Percentiles rank a stretch among this genome's conserved stretches.
Conservation (phyloP, 495 filamentous ascomycete genomes). For the Talaromyces wortmannii region DNA sequence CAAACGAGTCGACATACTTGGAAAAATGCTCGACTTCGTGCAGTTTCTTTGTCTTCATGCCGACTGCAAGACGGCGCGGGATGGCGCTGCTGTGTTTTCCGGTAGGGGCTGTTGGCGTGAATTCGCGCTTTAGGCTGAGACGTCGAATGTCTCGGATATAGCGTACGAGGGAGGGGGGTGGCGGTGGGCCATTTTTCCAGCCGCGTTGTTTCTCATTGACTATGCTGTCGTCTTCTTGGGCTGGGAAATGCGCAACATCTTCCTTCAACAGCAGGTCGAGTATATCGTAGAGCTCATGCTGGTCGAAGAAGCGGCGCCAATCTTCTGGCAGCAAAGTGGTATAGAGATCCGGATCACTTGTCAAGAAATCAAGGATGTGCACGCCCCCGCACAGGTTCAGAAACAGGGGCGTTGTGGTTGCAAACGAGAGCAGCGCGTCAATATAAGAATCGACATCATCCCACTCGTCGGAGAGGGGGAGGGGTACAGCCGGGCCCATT, state of each 20-base stretch:
- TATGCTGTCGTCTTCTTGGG: not conserved
- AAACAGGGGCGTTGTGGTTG: conserved; percentile 68
- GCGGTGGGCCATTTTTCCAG: conserved; percentile 48
- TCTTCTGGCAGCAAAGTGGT: conserved; percentile 62
- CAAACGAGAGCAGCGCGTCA: conserved; percentile 68
- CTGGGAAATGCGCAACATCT: conserved; percentile 41
- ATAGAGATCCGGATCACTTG: conserved; percentile 75
- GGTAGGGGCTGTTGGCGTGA: conserved; percentile 26
- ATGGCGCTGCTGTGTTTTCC: conserved; percentile 36
- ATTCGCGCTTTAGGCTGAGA: conserved; percentile 60
- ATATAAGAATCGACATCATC: conserved; percentile 63
- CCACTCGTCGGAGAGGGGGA: conserved; percentile 55
- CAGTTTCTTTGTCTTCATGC: conserved; percentile 94
- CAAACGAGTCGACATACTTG: conserved; percentile 47
- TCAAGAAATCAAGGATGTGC: conserved; percentile 94
- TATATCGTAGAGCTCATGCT: conserved; percentile 61
- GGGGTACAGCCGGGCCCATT: conserved; percentile 42
- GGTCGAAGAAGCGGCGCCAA: conserved; percentile 73
- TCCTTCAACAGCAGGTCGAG: conserved; percentile 74
- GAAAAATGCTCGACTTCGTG: conserved; percentile 76
- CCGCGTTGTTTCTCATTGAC: not conserved
- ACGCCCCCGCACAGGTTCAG: conserved; percentile 86
- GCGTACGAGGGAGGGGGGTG: conserved; percentile 59
- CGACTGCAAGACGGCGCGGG: conserved; percentile 65
- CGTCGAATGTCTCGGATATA: conserved; percentile 71